Conservation (phyloP, 2,329 filamentous ascomycete species). For the Fusarium tuaranense region DNA sequence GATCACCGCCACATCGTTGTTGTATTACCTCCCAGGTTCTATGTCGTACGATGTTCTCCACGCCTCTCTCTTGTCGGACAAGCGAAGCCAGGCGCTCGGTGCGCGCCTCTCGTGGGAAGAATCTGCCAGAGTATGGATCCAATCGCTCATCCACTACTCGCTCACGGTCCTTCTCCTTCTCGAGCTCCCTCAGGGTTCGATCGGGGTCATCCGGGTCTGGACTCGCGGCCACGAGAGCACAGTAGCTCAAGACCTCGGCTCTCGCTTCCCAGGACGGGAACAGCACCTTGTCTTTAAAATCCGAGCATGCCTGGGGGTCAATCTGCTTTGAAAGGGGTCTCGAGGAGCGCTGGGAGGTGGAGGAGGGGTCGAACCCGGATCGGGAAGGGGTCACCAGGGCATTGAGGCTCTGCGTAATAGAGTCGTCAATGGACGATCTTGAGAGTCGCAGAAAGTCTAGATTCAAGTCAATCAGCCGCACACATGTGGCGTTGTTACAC, state of each 20-base stretch:
- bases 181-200: conserved; percentile 73
- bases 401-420: conserved; percentile 93
- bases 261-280: conserved; percentile 91
- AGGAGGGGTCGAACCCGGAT: conserved; percentile 81
- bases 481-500: not conserved
- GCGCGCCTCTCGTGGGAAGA: conserved; percentile 82
- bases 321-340: conserved; percentile 66
- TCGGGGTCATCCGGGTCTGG: conserved; percentile 91
- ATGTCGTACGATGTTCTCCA: conserved; percentile 83
- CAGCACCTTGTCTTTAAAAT: conserved; percentile 81
- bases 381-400: conserved; percentile 82
- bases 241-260: conserved; percentile 88
- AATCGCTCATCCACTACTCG: conserved; percentile 86
- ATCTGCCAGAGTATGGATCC: conserved; percentile 90
- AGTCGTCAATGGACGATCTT: conserved; percentile 87
- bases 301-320: conserved; percentile 70
- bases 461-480: conserved; percentile 18
- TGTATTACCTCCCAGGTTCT: conserved; percentile 85
- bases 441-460: conserved; percentile 92
- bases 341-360: conserved; percentile 74
- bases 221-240: conserved; percentile 85
- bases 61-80: conserved; percentile 78
- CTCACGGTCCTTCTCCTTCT: conserved; percentile 77
- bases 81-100: conserved; percentile 82
- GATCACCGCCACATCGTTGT: conserved; percentile 77